These are phyloP conservation scores for Saccharomycopsis hybrid DNA, from an alignment of 1,139 yeast species.

Conservation along the genomic window DNA sequence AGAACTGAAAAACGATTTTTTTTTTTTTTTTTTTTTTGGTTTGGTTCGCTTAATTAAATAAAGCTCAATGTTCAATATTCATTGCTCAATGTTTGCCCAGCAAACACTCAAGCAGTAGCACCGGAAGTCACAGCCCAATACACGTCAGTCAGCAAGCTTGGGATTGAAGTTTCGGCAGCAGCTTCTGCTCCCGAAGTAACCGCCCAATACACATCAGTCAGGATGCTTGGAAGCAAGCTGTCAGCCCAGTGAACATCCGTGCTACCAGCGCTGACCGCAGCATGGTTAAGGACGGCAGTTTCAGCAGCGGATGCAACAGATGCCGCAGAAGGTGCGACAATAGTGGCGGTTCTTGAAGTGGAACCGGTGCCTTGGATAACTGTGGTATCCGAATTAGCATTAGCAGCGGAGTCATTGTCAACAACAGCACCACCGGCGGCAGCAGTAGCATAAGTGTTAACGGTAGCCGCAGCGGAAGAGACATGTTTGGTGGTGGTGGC, in stretches of 20 bases:
- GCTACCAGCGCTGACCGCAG: neutral
- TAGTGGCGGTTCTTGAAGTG: neutral
- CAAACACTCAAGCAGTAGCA: neutral
- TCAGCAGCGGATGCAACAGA: neutral
- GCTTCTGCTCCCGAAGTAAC: slow-evolving; percentile 1
- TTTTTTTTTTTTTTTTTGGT: too few relatives aligned
- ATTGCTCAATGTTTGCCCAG: too few relatives aligned
- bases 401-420: slow-evolving; percentile 1
- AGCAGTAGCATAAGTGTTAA: slow-evolving; percentile 2
- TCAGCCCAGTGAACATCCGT: slow-evolving; percentile 12
- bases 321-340: neutral
- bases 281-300: neutral
- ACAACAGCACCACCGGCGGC: slow-evolving; percentile 1
- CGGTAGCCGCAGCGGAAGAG: neutral
- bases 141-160: slow-evolving; percentile 2
- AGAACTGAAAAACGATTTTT: too few relatives aligned
- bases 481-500: neutral
- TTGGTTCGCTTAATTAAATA: too few relatives aligned
- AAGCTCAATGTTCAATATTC: too few relatives aligned
- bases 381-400: neutral
- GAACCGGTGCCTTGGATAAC: too few relatives aligned
- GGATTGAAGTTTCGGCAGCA: neutral
- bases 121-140: slow-evolving; percentile 13
- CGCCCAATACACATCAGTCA: slow-evolving; percentile 12
- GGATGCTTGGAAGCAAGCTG: neutral